A percentile compares a stretch with the other conserved stretches of the same genome.
These are phyloP conservation scores for Debaryomyces fabryi DNA, from an alignment of 1,139 yeast genomes.

Conservation along the genomic window DNA sequence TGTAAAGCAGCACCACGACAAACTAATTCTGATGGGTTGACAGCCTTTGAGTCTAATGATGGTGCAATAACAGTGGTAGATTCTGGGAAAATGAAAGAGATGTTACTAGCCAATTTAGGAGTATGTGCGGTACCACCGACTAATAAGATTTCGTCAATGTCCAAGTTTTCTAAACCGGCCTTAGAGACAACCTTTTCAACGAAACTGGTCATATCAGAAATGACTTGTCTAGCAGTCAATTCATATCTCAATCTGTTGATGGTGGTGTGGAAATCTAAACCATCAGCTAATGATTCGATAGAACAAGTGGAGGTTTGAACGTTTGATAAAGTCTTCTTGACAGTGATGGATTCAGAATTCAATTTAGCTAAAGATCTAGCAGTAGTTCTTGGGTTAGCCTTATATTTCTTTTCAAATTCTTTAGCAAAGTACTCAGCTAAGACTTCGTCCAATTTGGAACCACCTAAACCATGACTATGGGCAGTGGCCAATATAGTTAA, in stretches of 20 bases:
- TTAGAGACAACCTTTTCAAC: conserved; percentile 74
- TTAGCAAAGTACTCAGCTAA: conserved; percentile 84
- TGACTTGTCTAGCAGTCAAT: conserved; percentile 77
- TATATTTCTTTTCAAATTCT: conserved; percentile 89
- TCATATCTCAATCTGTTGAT: conserved; percentile 95
- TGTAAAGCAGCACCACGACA: conserved; percentile 98
- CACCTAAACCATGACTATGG: conserved; percentile 85
- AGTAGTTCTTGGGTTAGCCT: conserved; percentile 77
- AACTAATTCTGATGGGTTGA: conserved; percentile 86
- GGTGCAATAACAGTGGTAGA: conserved; percentile 79
- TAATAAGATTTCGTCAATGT: conserved; percentile 86
- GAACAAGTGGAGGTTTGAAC: conserved; percentile 90
- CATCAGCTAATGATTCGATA: conserved; percentile 92
- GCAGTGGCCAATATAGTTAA: conserved; percentile 86
- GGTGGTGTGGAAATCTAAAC: conserved; percentile 88
- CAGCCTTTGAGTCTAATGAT: conserved; percentile 70
- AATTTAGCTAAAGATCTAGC: conserved; percentile 89
- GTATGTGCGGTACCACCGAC: conserved; percentile 94
- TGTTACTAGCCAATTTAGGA: conserved; percentile 83
- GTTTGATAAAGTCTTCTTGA: conserved; percentile 91
- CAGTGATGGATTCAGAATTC: conserved; percentile 77
- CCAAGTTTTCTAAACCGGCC: conserved; percentile 84
- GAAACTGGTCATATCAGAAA: conserved; percentile 74
- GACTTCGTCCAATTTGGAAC: conserved; percentile 79
- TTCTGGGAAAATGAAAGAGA: conserved; percentile 79